Evolutionary conservation across 331 rosid species (phyloP).

Genomic region (Phaseolus coccineus): DNA sequence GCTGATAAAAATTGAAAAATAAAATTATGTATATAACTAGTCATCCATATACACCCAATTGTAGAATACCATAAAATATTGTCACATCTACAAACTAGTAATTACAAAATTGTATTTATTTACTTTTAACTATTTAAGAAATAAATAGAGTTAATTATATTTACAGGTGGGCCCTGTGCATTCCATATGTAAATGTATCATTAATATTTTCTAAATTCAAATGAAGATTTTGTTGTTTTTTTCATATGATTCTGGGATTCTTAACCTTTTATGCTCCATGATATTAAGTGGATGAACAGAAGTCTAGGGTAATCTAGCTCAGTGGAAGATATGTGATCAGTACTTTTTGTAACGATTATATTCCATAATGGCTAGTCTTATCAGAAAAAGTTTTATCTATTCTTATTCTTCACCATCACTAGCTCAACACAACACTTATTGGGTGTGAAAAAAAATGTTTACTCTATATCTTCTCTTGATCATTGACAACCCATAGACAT

Average conservation of each 20-base stretch:
- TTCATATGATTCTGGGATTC: not conserved
- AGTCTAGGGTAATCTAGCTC: not conserved
- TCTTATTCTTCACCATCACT: not conserved
- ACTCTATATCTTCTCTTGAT: not conserved
- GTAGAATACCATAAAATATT: no score
- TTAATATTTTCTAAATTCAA: no score
- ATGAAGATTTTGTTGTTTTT: no score
- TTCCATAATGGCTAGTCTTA: not conserved
- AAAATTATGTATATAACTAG: no score
- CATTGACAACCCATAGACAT: not conserved
- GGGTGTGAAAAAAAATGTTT: not conserved
- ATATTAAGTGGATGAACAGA: not conserved
- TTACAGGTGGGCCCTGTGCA: no score
- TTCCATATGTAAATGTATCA: no score
- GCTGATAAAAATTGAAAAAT: no score
- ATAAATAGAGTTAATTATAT: no score
- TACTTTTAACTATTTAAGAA: no score
- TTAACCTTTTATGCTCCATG: not conserved
- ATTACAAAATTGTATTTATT: no score
- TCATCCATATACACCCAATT: no score
- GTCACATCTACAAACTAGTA: no score
- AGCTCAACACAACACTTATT: not conserved
- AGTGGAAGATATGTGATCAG: not conserved
- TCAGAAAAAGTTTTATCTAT: not conserved
- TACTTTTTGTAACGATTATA: not conserved